phyloP scores from a whole-genome alignment of 2,329 filamentous ascomycete genomes.

The Calycina herbarum region DNA sequence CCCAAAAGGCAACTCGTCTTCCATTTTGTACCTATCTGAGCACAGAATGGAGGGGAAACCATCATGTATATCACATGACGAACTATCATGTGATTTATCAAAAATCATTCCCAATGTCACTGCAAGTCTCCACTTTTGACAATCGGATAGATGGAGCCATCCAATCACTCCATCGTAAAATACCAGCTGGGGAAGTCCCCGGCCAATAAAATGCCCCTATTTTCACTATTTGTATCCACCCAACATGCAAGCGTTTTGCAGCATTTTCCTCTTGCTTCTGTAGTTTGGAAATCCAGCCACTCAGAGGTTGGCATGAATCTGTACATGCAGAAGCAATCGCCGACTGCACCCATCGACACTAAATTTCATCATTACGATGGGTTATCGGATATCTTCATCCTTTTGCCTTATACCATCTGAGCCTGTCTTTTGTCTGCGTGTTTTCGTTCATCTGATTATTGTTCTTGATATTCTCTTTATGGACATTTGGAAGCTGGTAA shows the following conservation, averaged over 20 bases:
- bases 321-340: background rate
- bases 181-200: background rate
- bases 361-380: background rate
- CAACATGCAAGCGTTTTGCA: background rate
- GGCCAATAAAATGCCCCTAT: background rate
- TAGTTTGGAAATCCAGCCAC: background rate
- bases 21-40: no score
- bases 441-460: background rate
- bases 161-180: background rate
- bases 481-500: background rate
- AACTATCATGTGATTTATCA: no score
- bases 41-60: no score
- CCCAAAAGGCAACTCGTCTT: no score
- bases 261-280: background rate
- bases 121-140: background rate
- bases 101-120: no score
- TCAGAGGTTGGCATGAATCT: background rate
- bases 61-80: no score
- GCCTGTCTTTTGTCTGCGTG: background rate
- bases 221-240: background rate
- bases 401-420: background rate
- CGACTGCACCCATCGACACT: background rate
- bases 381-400: constrained; percentile 2
- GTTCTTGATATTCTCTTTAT: background rate
- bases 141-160: background rate